Conservation (phyloP, 2,329 filamentous ascomycete species). For the Cadophora malorum region DNA sequence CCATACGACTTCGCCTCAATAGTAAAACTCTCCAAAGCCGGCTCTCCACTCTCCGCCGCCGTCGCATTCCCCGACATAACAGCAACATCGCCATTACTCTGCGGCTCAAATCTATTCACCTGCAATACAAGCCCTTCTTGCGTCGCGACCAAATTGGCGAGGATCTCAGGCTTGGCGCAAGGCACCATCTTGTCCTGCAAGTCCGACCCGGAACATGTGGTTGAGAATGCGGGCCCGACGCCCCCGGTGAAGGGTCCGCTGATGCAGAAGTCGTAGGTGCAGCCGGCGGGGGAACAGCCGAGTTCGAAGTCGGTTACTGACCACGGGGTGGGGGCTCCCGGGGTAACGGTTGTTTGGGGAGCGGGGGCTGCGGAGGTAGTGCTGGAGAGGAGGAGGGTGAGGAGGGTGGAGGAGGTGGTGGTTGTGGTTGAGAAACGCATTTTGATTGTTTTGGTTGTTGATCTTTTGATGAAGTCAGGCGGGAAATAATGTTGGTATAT, state of each 20-base stretch:
- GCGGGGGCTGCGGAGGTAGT: constrained; percentile 8
- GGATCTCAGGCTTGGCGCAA: constrained; percentile 10
- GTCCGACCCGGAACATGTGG: constrained; percentile 20
- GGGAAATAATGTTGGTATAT: no score
- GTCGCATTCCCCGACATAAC: background rate
- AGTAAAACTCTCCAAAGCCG: background rate
- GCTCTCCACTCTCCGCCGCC: background rate
- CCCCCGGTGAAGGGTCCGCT: background rate
- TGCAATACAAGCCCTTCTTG: constrained; percentile 2
- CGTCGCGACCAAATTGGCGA: constrained; percentile 9
- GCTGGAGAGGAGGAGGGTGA: constrained; percentile 17
- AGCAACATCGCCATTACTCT: background rate
- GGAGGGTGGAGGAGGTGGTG: background rate
- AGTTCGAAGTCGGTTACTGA: constrained; percentile 11
- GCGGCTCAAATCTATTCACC: constrained; percentile 6
- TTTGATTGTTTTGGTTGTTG: background rate
- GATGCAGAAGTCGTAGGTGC: constrained; percentile 27
- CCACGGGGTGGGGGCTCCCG: constrained; percentile 14
- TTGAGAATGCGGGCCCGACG: constrained; percentile 12
- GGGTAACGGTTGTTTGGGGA: constrained; percentile 21
- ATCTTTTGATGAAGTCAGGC: background rate
- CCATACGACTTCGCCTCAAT: background rate
- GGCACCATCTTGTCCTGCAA: constrained; percentile 20
- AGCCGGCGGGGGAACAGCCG: constrained; percentile 24
- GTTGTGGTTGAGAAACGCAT: background rate